Evolutionary conservation across 2,329 filamentous ascomycete species (phyloP), one percentile per base, ranked within the genome.

Genomic region (Fusarium globosum): DNA sequence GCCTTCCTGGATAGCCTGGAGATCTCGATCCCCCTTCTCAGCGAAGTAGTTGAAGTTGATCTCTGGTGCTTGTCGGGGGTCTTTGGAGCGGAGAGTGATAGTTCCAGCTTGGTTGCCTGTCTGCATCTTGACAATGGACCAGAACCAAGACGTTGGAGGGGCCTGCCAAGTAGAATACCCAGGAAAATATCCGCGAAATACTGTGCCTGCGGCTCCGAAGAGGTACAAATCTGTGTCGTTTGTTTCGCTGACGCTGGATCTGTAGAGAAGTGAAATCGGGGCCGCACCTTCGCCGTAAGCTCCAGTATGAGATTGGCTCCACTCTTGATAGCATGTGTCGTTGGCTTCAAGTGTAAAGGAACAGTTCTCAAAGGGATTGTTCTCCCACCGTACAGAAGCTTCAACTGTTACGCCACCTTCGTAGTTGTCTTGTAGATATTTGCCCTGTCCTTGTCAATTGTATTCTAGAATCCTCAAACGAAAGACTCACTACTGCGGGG

Each of bases 1-100:
- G 12, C 65, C 71, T 30, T 77, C 70, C 21, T 65, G 55, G 1
- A 75, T 52, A 13, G 62, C 65, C 35, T 62, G 62, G 1, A 76
- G 56, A 26, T 76, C 71, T 0, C 63, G 45, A 2, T 68, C 68
- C 9, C 65, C 68, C 5, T 66, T 46, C 30, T 74, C 61, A 2
- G 86, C 82, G 81, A 89, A 91, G 78, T 86, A 91, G 79, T 90
- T 88, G 83, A 91, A 92, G 60, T 84, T 83, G 72, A 94, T 92
- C 13, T 87, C 80, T 0, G 92, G 92, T 0, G 85, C 83, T 64
- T 93, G 90, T 5, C 88, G 86, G 0, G 92, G 91, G 75, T 94
- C 88, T 0, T 86, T 81, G 0, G 88, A 90, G 15, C 84, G 84
- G 11, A 94, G 86, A 2, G 80, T 86, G 9, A 94, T 90, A 1